Base-by-base conservation (phyloP, 352 stramenopile genomes). In the Pythium plurisporium region DNA sequence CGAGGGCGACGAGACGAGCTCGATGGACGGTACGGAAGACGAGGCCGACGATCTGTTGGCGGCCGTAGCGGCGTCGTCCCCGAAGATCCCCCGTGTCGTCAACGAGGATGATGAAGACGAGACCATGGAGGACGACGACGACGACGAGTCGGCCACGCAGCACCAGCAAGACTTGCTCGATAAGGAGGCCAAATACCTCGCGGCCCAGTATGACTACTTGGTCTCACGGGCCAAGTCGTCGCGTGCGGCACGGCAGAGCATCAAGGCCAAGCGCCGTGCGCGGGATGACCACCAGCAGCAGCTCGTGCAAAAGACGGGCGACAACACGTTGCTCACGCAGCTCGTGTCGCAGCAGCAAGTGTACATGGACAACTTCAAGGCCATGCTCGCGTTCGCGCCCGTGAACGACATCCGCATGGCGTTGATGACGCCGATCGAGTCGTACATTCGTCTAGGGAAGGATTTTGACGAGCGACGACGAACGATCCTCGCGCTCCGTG, bases 341-440 rank as follows among this genome's bases (percentile, higher is more conserved):
- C 59, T 88, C 5, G 72, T 90, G 37, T 68, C 62, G 22, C 75
- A 90, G 60, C 77, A 90, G 59, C 73, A 85, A 38, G 70, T 82
- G 17, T 90, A 90, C 40, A 64, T 82, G 42, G 77, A 90, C 48
- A 90, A 90, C 58, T 84, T 90, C 33, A 81, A 82, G 65, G 80
- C 80, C 41, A 90, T 90, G 80, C 67, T 90, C 6, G 69, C 76
- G 25, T 82, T 90, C 40, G 80, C 80, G n/a, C 80, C 80, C 1
- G 80, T 90, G 30, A 86, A 79, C 55, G 80, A 88, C 47, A 67
- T 67, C 42, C 77, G 78, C 36, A 79, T 89, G 63, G 80, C 81
- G 15, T 40, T 91, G n/a, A 89, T 89, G 78, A 91, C 81, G 0
- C 78, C 79, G 1, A 88, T 91, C 55, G 81, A 89, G 57, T 80